Conservation (phyloP, 257 asterid species). For the Lycium barbarum region DNA sequence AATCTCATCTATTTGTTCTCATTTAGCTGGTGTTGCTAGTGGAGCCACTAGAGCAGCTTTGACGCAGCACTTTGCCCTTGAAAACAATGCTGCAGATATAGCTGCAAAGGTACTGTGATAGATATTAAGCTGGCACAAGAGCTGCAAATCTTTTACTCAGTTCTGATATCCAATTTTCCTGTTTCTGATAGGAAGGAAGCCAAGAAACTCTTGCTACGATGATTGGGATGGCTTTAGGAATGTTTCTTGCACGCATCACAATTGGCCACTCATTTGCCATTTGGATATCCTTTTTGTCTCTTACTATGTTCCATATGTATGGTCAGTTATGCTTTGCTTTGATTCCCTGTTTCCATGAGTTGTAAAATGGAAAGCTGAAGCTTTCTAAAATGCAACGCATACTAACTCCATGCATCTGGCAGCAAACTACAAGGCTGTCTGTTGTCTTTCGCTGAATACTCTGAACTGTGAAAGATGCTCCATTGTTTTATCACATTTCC, state of each 20-base stretch:
- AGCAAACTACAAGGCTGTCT: slow-evolving; percentile 95
- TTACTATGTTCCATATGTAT: slow-evolving; percentile 96
- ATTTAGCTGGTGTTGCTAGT: slow-evolving; percentile 97
- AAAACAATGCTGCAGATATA: slow-evolving; percentile 96
- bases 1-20: slow-evolving; percentile 33
- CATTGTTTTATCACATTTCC: slow-evolving; percentile 66
- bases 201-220: slow-evolving; percentile 98
- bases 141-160: slow-evolving; percentile 14
- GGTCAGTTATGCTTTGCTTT: slow-evolving; percentile 75
- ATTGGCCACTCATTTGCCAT: slow-evolving; percentile 77
- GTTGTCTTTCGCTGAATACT: slow-evolving; percentile 80
- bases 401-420: slow-evolving; percentile 38
- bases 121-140: slow-evolving; percentile 9
- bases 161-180: background rate
- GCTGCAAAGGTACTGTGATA: slow-evolving; percentile 78
- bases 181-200: slow-evolving; percentile 82
- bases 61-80: slow-evolving; percentile 97
- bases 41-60: slow-evolving; percentile 99
- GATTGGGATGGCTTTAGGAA: slow-evolving; percentile 98
- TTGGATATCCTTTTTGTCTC: slow-evolving; percentile 90
- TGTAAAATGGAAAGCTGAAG: slow-evolving; percentile 20
- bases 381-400: slow-evolving; percentile 34
- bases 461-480: slow-evolving; percentile 86
- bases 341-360: slow-evolving; percentile 26
- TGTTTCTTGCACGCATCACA: slow-evolving; percentile 86